Base-by-base conservation (phyloP, 192 early-diverging fungal species). In the Backusella circina region DNA sequence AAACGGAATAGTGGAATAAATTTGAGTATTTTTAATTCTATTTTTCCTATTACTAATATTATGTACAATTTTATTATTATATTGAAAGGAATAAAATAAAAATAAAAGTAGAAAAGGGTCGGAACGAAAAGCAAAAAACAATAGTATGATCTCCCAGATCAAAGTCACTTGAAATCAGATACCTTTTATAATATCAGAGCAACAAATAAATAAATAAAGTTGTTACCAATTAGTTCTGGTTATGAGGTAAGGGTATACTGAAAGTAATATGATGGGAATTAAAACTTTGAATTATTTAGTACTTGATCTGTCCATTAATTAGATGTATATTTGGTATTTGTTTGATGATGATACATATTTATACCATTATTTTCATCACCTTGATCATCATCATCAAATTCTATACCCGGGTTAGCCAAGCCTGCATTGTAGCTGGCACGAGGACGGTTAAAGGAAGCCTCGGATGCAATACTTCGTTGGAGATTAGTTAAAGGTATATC, bases 91-190 rank as follows among this genome's bases (percentile, higher is more conserved):
- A 35, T 35, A 35, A 47, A 47, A 47, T 47, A 47, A 47, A 47
- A 47, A 61, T 61, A 28, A 28, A 54, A 54, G 51, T 23, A 54
- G 21, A 54, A 23, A 18, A 54, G 21, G 21, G 21, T 54, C 51
- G 51, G 21, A 54, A 54, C 10, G 21, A 54, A 41, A 41, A 15
- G 4, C 39, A 41, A 16, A 61, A 26, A 61, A 57, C 21, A 57
- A 28, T 61, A 28, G 54, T 28, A 15, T 61, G 10, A 61, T 61
- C 23, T 61, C 12, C 54, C 54, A 61, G 13, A 61, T 61, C 54
- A 61, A 61, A 61, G 54, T 61, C 54, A 61, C 54, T 61, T 61
- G 21, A 61, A 61, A 61, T 61, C 23, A 61, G 54, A 61, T 61
- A 61, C 54, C 23, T 12, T 61, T 28, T 61, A 61, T 26, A 61